Evolutionary conservation across 805 yeast genomes (phyloP).

Genomic region (Candida tallmaniae): DNA sequence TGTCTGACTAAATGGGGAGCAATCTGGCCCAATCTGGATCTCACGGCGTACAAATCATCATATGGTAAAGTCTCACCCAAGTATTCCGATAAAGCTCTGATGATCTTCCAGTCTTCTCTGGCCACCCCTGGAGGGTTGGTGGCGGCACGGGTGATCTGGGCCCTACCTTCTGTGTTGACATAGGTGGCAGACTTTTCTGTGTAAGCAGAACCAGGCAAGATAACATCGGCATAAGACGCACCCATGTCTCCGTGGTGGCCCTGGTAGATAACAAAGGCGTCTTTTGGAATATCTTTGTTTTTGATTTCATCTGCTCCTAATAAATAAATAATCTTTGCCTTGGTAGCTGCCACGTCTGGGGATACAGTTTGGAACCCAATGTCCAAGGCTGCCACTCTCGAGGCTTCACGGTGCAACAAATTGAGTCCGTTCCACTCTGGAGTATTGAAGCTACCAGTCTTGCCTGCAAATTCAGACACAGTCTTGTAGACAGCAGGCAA

Average conservation of each 20-base stretch:
- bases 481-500: slow-evolving; percentile 55
- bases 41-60: slow-evolving; percentile 64
- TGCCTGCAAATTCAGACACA: slow-evolving; percentile 57
- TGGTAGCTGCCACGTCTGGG: slow-evolving; percentile 41
- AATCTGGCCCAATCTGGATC: slow-evolving; percentile 65
- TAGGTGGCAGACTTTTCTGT: slow-evolving; percentile 83
- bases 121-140: slow-evolving; percentile 85
- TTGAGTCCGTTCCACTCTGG: slow-evolving; percentile 80
- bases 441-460: slow-evolving; percentile 55
- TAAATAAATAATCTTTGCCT: slow-evolving; percentile 73
- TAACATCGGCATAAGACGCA: slow-evolving; percentile 83
- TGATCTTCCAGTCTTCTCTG: slow-evolving; percentile 87
- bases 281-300: slow-evolving; percentile 67
- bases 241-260: slow-evolving; percentile 92
- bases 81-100: slow-evolving; percentile 79
- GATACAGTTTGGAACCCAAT: slow-evolving; percentile 63
- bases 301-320: slow-evolving; percentile 81
- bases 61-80: slow-evolving; percentile 68
- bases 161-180: slow-evolving; percentile 88
- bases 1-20: slow-evolving; percentile 79
- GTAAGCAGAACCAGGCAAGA: slow-evolving; percentile 83
- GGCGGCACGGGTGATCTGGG: slow-evolving; percentile 82
- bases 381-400: slow-evolving; percentile 85
- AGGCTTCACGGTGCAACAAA: slow-evolving; percentile 77
- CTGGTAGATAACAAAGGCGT: slow-evolving; percentile 84